Evolutionary conservation across 163 green algal genomes (phyloP).

Genomic region (Chlorella variabilis): DNA sequence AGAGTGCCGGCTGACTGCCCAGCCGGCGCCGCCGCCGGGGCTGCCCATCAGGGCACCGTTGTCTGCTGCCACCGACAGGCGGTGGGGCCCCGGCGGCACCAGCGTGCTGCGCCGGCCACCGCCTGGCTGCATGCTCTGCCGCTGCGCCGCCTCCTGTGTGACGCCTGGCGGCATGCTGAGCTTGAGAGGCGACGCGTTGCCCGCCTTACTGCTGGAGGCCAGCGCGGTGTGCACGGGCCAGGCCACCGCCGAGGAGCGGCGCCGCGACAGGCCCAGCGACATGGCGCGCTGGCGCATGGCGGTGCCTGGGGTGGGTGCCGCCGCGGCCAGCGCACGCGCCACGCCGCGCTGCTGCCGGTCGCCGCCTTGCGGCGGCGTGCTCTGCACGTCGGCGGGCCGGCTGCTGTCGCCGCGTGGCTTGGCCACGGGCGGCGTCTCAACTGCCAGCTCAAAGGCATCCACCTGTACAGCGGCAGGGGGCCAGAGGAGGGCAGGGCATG

Average conservation of each 20-base stretch:
- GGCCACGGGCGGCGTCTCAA: conserved; percentile 51
- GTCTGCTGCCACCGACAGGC: conserved; percentile 25
- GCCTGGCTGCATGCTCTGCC: neutral
- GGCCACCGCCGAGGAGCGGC: conserved; percentile 31
- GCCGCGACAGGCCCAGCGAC: conserved; percentile 45
- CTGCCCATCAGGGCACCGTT: conserved; percentile 13
- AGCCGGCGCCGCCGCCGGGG: conserved; percentile 14
- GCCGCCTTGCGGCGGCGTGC: neutral
- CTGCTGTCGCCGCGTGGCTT: neutral
- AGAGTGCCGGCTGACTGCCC: conserved; percentile 18
- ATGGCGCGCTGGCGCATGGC: conserved; percentile 25
- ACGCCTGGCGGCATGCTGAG: neutral
- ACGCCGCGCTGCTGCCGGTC: neutral
- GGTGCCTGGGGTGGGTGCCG: conserved; percentile 12
- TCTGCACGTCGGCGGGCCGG: neutral
- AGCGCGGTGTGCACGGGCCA: conserved; percentile 16
- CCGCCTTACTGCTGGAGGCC: conserved; percentile 25
- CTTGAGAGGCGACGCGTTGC: conserved; percentile 23
- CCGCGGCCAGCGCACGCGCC: neutral
- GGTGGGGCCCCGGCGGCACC: neutral
- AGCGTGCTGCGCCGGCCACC: neutral
- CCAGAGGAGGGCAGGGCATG: too few species aligned
- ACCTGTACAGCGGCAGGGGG: too few species aligned
- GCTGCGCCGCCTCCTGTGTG: neutral
- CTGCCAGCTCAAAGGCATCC: conserved; percentile 63